Percentiles rank a stretch among this genome's conserved stretches.
phyloP scores from a whole-genome alignment of 2,329 filamentous ascomycete species.

The Phialophora chinensis region DNA sequence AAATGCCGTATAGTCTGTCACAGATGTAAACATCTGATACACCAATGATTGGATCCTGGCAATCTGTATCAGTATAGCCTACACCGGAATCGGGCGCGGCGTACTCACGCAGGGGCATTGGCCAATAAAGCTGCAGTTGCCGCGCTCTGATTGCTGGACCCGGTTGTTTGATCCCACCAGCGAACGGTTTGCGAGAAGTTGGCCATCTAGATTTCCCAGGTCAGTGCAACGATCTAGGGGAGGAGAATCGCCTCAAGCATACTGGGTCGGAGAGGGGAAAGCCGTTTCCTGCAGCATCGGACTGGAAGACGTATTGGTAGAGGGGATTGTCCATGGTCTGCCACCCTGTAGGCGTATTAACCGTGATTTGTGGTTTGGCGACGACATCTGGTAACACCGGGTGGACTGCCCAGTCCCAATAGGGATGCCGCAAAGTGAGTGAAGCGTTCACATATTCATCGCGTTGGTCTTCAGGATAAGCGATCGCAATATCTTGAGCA shows the following conservation, averaged over 20 bases:
- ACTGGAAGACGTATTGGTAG: conserved; percentile 49
- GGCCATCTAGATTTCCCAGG: conserved; percentile 22
- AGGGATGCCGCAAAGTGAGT: conserved; percentile 52
- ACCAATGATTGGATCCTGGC: conserved; percentile 33
- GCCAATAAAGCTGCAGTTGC: conserved; percentile 34
- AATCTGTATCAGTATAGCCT: conserved; percentile 10
- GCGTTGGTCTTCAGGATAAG: conserved; percentile 55
- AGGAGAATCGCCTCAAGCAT: neutral
- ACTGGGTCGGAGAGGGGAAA: conserved; percentile 38
- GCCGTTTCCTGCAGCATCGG: conserved; percentile 32
- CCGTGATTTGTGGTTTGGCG: conserved; percentile 47
- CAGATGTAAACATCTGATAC: conserved; percentile 42
- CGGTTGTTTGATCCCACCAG: conserved; percentile 28
- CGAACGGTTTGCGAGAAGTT: conserved; percentile 35
- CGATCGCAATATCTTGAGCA: conserved; percentile 47
- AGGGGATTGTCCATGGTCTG: conserved; percentile 53
- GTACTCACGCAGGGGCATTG: conserved; percentile 33
- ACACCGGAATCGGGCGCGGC: neutral
- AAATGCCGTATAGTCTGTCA: conserved; percentile 41
- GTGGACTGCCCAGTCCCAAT: conserved; percentile 58
- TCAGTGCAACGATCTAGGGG: conserved; percentile 1
- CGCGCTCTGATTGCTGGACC: conserved; percentile 34
- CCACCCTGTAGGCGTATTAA: conserved; percentile 51
- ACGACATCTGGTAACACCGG: conserved; percentile 47
- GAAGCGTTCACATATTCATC: conserved; percentile 55